Base-by-base conservation (phyloP, 2,329 filamentous ascomycete genomes). In the Ophidiomyces ophidiicola region DNA sequence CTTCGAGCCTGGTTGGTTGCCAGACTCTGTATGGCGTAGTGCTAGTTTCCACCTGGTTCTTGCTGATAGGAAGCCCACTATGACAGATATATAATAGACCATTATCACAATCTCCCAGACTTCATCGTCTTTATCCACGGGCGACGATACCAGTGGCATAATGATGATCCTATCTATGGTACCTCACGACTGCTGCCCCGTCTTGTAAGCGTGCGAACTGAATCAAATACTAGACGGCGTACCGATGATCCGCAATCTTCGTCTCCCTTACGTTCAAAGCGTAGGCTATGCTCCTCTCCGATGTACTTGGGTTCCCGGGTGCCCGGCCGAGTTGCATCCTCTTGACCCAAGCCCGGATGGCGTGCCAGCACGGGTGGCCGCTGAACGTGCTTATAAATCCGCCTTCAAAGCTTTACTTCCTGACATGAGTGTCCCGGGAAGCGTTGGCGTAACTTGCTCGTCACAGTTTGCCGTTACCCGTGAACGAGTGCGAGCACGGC, bases 201-300 rank as follows among this genome's bases (percentile, higher is more conserved):
- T 30, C 24, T 33, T n/a, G 24, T 30, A 32, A 25, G 6, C 18
- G 15, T 37, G n/a, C 20, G 35, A 21, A 30, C 21, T 40, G 14
- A 29, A 21, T 15, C 6, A 23, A 10, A 25, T n/a, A 10, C 18
- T 25, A 53, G 68, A 71, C 44, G 67, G 68, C 5, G 57, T 69
- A 1, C 63, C 64, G 6, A 64, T 71, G 53, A 59, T 74, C 3
- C 58, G 59, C 20, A 63, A 63, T 28, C 65, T 74, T 41, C 67
- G 70, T 41, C 41, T 70, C 2, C 58, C 65, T 0, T 67, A 69
- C 47, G 59, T 74, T 24, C 58, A 63, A 37, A 50, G 62, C 42
- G 57, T 67, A 48, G 69, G 70, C 41, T 74, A 73, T 43, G 67
- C 69, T 20, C 73, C 70, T 36, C 60, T 73, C 5, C 67, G 70